These are phyloP conservation scores for Azolla pinnata DNA, from an alignment of 75 land plant genomes.

Conservation along the genomic window DNA sequence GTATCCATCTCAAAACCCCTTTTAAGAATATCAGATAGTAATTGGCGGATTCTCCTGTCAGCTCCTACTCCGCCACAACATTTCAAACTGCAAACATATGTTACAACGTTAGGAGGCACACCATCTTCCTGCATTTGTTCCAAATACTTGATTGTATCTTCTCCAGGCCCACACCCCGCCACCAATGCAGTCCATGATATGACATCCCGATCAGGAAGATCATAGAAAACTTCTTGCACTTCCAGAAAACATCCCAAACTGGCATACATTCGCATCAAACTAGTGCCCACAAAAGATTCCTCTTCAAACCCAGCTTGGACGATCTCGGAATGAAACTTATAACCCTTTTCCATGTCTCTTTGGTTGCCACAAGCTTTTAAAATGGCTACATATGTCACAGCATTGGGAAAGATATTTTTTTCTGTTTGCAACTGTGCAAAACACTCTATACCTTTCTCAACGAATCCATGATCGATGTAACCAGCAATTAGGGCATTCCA, in stretches of 20 bases:
- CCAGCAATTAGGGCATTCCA: constrained; percentile 15
- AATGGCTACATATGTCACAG: constrained; percentile 18
- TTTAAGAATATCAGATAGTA: constrained; percentile 36
- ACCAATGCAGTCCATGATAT: constrained; percentile 27
- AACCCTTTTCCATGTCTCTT: background rate
- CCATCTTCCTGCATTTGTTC: constrained; percentile 43
- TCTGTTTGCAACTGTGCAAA: constrained; percentile 19
- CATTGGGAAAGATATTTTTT: constrained; percentile 18
- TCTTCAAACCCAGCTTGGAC: background rate
- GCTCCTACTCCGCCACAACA: constrained; percentile 32
- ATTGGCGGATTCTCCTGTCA: constrained; percentile 44
- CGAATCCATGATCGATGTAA: constrained; percentile 1
- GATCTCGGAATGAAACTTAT: background rate
- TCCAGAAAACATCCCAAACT: constrained; percentile 12
- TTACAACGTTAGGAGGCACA: constrained; percentile 48
- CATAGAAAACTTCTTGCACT: constrained; percentile 5
- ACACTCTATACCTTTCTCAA: constrained; percentile 8
- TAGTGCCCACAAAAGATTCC: constrained; percentile 10
- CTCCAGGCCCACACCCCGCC: constrained; percentile 16
- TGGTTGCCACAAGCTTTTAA: constrained; percentile 25
- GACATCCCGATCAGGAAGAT: constrained; percentile 8
- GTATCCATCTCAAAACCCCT: constrained; percentile 1
- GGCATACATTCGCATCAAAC: constrained; percentile 13
- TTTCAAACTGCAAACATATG: constrained; percentile 37
- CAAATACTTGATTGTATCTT: constrained; percentile 42